Evolutionary conservation across 352 stramenopile genomes (phyloP), one percentile per base, ranked within the genome.

Genomic region (Globisporangium lucens): DNA sequence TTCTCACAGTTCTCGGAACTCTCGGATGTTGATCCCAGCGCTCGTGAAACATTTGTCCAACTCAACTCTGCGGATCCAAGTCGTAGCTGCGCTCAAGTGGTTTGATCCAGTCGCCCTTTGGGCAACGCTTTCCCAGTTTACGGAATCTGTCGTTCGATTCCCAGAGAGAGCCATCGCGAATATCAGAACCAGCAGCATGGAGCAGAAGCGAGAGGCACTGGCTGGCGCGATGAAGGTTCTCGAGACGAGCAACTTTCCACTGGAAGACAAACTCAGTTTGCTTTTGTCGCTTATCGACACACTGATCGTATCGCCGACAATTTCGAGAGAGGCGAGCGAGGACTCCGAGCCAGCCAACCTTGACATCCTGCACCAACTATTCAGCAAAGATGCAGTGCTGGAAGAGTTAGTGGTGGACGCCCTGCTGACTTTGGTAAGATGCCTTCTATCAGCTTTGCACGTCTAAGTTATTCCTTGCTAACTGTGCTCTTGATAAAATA

Each of bases 11-110:
- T 80, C 79, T 10, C 82, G 88, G 10, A 83, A 83, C 58, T 96
- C 88, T 1, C 75, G 87, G 60, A 96, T 96, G 85, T 72, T 96
- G 2, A 89, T 96, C 38, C 88, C 88, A 3, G 84, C 88, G 0
- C 67, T 96, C 6, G 77, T 96, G 57, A 93, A 96, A 55, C 86
- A 91, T 64, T 69, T 96, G 0, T 68, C 83, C 3, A 89, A 93
- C 59, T 83, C 85, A 3, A 65, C 81, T 17, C 62, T 94, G 38
- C 83, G 85, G 0, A 71, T 79, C 2, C 80, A 93, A 66, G 83
- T 92, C 49, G 83, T 96, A 1, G 70, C 76, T 5, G 83, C 86
- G 8, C 74, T 96, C 2, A 85, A 91, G 24, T 77, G 75, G 35
- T 96, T 94, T 63, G 82, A 93, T 4, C 76, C 83, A 3, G 62